A percentile compares a stretch with the other conserved stretches of the same genome.
Evolutionary conservation across 2,329 filamentous ascomycete genomes (phyloP).

Genomic region (Rutstroemia sp.): DNA sequence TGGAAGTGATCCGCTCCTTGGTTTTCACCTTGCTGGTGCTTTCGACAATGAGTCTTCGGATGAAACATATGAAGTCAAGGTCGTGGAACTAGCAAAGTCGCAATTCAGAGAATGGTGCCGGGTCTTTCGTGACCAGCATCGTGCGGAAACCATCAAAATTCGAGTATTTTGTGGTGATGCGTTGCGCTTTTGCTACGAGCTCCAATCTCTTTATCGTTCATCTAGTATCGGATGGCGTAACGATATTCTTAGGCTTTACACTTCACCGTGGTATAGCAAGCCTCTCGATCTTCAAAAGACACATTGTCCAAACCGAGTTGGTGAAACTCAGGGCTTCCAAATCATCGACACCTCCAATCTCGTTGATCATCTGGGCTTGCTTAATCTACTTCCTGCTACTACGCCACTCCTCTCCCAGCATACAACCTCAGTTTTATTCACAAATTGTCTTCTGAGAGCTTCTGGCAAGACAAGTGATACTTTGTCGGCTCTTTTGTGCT

Average conservation of each 20-base stretch:
- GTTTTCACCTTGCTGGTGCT: conserved; percentile 11
- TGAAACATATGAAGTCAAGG: neutral
- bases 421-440: conserved; percentile 8
- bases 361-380: conserved; percentile 8
- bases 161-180: conserved; percentile 14
- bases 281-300: neutral
- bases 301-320: neutral
- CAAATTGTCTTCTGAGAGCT: neutral
- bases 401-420: conserved; percentile 8
- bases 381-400: conserved; percentile 12
- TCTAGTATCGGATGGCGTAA: neutral
- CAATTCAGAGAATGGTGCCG: conserved; percentile 6
- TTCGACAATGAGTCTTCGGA: neutral
- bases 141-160: neutral
- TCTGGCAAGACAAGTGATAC: neutral
- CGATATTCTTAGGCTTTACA: neutral
- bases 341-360: conserved; percentile 15
- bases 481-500: neutral
- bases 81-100: neutral
- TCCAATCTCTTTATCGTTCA: conserved; percentile 6
- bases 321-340: neutral
- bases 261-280: neutral
- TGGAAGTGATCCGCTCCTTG: conserved; percentile 10
- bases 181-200: conserved; percentile 10
- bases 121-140: conserved; percentile 1